Evolutionary conservation across 805 yeast species (phyloP).

Genomic region (Isabelozyma pseudorhagii): DNA sequence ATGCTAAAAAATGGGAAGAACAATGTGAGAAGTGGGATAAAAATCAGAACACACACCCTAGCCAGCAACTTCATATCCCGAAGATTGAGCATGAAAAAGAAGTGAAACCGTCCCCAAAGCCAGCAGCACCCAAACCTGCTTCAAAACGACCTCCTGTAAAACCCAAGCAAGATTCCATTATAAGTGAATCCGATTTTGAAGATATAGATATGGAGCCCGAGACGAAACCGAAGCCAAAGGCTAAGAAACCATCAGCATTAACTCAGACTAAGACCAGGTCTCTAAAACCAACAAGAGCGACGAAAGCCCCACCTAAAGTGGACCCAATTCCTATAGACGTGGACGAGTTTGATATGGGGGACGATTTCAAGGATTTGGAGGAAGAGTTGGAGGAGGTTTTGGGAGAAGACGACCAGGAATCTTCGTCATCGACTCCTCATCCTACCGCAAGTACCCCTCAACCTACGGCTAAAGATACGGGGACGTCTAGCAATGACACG

Average conservation of each 20-base stretch:
- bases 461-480: not conserved
- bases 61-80: not conserved
- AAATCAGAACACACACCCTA: not conserved
- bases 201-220: slow-evolving; percentile 20
- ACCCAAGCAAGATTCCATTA: slow-evolving; percentile 9
- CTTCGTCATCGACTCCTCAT: slow-evolving; percentile 6
- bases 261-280: not conserved
- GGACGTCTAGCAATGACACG: not conserved
- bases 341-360: slow-evolving; percentile 23
- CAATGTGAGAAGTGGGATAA: slow-evolving; percentile 21
- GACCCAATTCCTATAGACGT: slow-evolving; percentile 2
- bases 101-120: not conserved
- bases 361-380: slow-evolving; percentile 42
- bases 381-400: slow-evolving; percentile 41
- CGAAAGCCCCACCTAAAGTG: not conserved
- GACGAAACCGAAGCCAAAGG: slow-evolving; percentile 4
- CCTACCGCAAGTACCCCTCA: not conserved
- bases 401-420: slow-evolving; percentile 17
- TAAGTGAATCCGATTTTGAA: slow-evolving; percentile 38
- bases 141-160: slow-evolving; percentile 9
- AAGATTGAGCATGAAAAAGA: slow-evolving; percentile 3
- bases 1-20: slow-evolving; percentile 24
- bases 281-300: slow-evolving; percentile 2
- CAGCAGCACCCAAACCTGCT: slow-evolving; percentile 1
- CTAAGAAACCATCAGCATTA: not conserved